These are phyloP conservation scores for Pseudogymnoascus sp. DNA, from an alignment of 2,329 filamentous ascomycete genomes.

Conservation along the genomic window DNA sequence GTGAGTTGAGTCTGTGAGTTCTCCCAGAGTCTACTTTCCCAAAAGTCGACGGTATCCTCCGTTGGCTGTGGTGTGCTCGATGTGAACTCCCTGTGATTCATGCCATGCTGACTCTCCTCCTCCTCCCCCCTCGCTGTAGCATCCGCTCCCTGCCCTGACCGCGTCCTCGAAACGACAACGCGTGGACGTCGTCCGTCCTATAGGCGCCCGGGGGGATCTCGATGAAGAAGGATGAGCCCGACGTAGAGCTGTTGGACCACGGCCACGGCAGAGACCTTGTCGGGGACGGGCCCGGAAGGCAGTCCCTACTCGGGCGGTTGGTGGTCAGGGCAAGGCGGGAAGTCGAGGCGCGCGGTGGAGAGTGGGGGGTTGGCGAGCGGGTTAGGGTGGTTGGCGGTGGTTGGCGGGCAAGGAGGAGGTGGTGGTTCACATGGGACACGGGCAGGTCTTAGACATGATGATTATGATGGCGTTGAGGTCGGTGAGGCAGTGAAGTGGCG, in stretches of 20 bases:
- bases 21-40: background rate
- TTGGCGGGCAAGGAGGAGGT: background rate
- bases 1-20: background rate
- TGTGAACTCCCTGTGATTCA: background rate
- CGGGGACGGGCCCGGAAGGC: background rate
- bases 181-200: background rate
- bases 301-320: background rate
- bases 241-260: background rate
- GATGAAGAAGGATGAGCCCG: background rate
- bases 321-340: background rate
- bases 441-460: background rate
- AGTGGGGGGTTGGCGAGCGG: background rate
- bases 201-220: background rate
- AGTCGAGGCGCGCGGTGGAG: background rate
- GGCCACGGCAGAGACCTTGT: background rate
- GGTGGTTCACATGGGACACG: background rate
- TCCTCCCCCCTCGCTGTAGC: background rate
- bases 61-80: background rate
- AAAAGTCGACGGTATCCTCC: background rate
- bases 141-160: background rate
- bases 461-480: constrained; percentile 1
- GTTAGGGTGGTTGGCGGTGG: background rate
- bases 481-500: background rate
- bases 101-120: background rate
- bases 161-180: background rate